These are phyloP conservation scores for Heracleum sosnowskyi DNA, from an alignment of 129 eudicot species.

Conservation along the genomic window DNA sequence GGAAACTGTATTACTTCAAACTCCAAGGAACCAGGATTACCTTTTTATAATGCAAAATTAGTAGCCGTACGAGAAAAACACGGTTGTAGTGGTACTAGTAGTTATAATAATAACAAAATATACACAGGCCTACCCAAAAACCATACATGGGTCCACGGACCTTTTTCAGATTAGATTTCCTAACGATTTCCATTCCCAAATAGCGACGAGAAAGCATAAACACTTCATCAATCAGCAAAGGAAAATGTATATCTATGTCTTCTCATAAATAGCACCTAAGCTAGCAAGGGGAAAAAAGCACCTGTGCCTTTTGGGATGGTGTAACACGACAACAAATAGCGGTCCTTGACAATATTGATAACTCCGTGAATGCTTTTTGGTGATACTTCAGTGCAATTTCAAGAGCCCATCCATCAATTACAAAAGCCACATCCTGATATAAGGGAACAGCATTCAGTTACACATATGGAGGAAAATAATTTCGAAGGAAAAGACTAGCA, in stretches of 20 bases:
- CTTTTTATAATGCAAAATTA: not conserved
- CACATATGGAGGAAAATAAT: not conserved
- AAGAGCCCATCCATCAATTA: slow-evolving; percentile 98
- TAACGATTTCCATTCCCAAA: no score
- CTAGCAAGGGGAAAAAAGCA: slow-evolving; percentile 14
- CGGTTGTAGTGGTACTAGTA: no score
- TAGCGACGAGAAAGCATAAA: no score
- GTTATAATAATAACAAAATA: not conserved
- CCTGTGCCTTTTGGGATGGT: slow-evolving; percentile 99
- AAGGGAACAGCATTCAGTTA: not conserved
- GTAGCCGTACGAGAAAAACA: not conserved
- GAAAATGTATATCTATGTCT: no score
- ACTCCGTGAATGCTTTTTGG: slow-evolving; percentile 82
- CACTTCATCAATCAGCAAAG: no score
- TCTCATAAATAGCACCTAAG: not conserved
- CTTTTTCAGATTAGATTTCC: not conserved
- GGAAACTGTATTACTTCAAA: not conserved
- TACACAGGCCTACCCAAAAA: not conserved
- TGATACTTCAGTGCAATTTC: slow-evolving; percentile 83
- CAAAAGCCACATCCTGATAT: slow-evolving; percentile 94
- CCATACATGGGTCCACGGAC: not conserved
- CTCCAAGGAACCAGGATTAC: not conserved
- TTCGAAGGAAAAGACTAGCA: not conserved
- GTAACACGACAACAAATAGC: slow-evolving; percentile 98
- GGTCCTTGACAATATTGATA: slow-evolving; percentile 87